Percentiles rank a stretch among this genome's conserved stretches.
Conservation (phyloP, 257 asterid genomes). For the Rehmannia glutinosa region DNA sequence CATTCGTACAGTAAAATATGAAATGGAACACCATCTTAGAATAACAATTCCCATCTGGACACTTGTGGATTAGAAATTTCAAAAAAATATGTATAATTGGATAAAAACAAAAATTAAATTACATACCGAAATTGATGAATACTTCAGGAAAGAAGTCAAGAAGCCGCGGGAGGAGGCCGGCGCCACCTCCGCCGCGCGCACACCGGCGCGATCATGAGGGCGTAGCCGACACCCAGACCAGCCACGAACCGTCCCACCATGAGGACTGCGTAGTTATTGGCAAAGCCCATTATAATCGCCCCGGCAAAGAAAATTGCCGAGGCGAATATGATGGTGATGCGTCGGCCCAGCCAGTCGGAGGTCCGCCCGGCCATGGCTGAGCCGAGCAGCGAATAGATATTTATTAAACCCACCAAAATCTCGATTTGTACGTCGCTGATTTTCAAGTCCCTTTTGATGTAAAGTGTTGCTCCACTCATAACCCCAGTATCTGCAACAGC, state of each 20-base stretch:
- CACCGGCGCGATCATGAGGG: not conserved
- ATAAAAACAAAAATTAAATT: not conserved
- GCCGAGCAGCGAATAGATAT: not conserved
- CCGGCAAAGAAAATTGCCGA: not conserved
- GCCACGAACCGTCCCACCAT: not conserved
- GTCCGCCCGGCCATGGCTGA: not conserved
- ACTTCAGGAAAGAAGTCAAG: not conserved
- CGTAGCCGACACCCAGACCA: not conserved
- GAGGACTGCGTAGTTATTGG: not conserved
- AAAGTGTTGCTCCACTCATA: not conserved
- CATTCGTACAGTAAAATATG: too few relatives aligned
- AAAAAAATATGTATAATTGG: too few relatives aligned
- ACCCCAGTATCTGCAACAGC: not conserved
- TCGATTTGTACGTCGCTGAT: not conserved
- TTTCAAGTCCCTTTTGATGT: not conserved
- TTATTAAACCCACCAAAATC: not conserved
- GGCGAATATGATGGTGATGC: not conserved
- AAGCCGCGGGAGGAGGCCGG: not conserved
- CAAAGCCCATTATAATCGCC: not conserved
- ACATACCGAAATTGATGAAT: not conserved
- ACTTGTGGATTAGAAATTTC: too few relatives aligned
- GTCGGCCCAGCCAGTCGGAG: not conserved
- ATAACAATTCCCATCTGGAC: too few relatives aligned
- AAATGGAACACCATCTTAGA: too few relatives aligned
- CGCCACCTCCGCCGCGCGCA: constrained; percentile 1